A percentile compares a stretch with the other conserved stretches of the same genome.
Evolutionary conservation across 371 early-diverging fungal genomes (phyloP).

Genomic region (Syncephalastrum racemosum): DNA sequence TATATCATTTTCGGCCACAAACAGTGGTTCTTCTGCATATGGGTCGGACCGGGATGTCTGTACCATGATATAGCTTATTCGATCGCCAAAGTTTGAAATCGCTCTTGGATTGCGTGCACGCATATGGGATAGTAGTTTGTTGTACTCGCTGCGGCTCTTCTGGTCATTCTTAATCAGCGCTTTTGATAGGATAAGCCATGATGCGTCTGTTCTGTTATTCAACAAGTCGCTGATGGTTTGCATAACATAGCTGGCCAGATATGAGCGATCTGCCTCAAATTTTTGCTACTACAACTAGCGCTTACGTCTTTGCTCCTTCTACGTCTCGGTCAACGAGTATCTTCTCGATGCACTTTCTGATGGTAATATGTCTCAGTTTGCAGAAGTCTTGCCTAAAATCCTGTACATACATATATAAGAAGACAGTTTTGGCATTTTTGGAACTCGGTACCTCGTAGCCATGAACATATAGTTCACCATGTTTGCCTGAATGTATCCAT

Average conservation of each 20-base stretch:
- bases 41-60: no score
- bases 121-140: constrained; percentile 52
- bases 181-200: constrained; percentile 98
- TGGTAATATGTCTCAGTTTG: constrained; percentile 50
- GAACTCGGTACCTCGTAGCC: constrained; percentile 87
- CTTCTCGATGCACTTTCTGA: constrained; percentile 92
- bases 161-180: constrained; percentile 97
- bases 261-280: no score
- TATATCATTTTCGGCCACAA: constrained; percentile 97
- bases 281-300: neutral
- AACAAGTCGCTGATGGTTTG: constrained; percentile 88
- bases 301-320: constrained; percentile 83
- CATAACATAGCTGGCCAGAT: constrained; percentile 74
- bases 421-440: no score
- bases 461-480: constrained; percentile 97
- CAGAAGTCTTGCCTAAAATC: no score
- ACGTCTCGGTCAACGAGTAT: constrained; percentile 94
- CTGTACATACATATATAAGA: no score
- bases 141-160: no score
- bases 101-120: constrained; percentile 78
- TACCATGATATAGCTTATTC: no score
- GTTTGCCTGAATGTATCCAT: constrained; percentile 91
- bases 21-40: constrained; percentile 97
- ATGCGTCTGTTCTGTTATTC: constrained; percentile 96
- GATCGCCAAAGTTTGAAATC: no score